Evolutionary conservation across 176 grass and related monocot genomes (phyloP).

Genomic region (Cymbopogon citratus): DNA sequence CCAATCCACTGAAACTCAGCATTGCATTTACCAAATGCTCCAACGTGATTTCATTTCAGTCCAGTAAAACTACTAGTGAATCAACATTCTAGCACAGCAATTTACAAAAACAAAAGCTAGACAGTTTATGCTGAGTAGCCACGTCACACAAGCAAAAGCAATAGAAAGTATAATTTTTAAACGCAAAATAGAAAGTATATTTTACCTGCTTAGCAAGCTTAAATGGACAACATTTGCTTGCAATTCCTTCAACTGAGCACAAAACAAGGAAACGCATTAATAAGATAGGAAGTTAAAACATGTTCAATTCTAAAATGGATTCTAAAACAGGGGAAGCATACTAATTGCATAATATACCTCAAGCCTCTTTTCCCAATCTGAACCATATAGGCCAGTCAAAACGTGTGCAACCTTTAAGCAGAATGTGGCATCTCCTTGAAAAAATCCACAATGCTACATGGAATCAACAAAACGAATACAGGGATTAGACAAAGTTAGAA

Average conservation of each 20-base stretch:
- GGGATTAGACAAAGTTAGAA: background rate
- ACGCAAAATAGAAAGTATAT: background rate
- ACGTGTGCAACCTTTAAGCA: constrained; percentile 74
- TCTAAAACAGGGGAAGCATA: constrained; percentile 1
- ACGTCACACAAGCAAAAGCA: background rate
- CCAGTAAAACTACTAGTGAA: background rate
- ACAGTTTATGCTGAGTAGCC: background rate
- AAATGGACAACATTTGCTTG: constrained; percentile 84
- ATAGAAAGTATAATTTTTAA: background rate
- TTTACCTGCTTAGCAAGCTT: constrained; percentile 76
- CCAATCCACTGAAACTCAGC: background rate
- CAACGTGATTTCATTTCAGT: background rate
- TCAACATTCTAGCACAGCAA: background rate
- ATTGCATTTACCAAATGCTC: background rate
- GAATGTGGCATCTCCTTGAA: constrained; percentile 97
- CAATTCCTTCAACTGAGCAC: constrained; percentile 77
- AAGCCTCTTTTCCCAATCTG: constrained; percentile 89
- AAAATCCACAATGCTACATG: constrained; percentile 71
- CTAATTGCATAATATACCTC: constrained; percentile 48
- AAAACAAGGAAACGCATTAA: constrained; percentile 21
- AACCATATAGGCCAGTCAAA: constrained; percentile 69
- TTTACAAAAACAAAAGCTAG: background rate
- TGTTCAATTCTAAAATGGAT: background rate
- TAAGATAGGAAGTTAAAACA: background rate
- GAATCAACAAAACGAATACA: constrained; percentile 21